Evolutionary conservation across 495 filamentous ascomycete species (phyloP), one percentile per base, ranked within the genome.

Genomic region (Penicillium soppii): DNA sequence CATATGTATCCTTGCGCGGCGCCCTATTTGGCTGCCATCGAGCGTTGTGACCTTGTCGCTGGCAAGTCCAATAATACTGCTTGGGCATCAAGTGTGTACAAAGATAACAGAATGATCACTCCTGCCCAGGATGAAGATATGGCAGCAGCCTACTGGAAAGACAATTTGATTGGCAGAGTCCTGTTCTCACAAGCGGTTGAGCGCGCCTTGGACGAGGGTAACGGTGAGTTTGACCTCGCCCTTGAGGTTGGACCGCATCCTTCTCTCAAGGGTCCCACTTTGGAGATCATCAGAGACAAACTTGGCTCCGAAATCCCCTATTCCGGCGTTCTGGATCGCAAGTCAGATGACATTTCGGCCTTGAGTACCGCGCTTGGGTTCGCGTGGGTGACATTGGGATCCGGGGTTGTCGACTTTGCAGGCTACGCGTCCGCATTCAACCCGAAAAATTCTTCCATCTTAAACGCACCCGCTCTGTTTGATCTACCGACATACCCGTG

Each of bases 171-270:
- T 1, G 8, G 29, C 13, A 16, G 32, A 1, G 52, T 50, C 1
- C 26, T 42, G 1, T 59, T 59, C 29, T 15, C 15, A 1, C n/a
- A 43, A 1, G 57, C 57, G 0, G 47, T 59, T 1, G 26, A 30
- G 15, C n/a, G 12, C 1, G 43, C 52, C 2, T 7, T 38, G 1
- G 8, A 9, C 2, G 7, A 12, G 0, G 33, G 38, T 2, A 48
- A 47, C 0, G 49, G 25, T 0, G 58, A 2, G 1, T n/a, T 71
- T 4, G 56, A 63, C 43, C 21, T 74, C 1, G 63, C 30, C 22
- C 2, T 82, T 4, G 80, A 82, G 41, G 52, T 82, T 22, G 80
- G 78, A 0, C 77, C 77, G 0, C 80, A 82, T 44, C 63, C 78
- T 0, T 68, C 79, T 0, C 65, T 82, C 4, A 69, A 73, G 30